Percentiles rank a stretch among this genome's conserved stretches.
These are phyloP conservation scores for Neofusicoccum ribis DNA, from an alignment of 2,329 filamentous ascomycete species.

Conservation along the genomic window DNA sequence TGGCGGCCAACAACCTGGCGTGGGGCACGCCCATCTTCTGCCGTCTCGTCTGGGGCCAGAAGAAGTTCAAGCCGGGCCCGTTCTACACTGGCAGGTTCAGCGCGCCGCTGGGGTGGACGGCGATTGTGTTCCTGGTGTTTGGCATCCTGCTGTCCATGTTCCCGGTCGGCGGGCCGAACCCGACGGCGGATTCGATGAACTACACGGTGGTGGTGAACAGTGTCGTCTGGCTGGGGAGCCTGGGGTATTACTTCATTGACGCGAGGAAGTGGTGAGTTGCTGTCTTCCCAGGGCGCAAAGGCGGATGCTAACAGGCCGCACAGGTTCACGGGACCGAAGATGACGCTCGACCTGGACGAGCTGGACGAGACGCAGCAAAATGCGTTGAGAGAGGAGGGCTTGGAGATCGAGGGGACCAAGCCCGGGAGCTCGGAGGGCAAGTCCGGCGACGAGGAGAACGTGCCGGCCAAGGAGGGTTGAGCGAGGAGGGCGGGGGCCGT, in stretches of 20 bases:
- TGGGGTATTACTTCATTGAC: constrained; percentile 58
- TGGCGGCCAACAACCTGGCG: constrained; percentile 62
- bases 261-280: constrained; percentile 54
- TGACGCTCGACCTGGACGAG: constrained; percentile 48
- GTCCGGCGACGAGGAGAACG: not conserved
- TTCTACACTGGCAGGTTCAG: constrained; percentile 60
- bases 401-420: constrained; percentile 24
- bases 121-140: constrained; percentile 57
- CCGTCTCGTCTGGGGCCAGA: constrained; percentile 58
- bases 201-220: constrained; percentile 64
- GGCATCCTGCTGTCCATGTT: constrained; percentile 61
- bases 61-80: constrained; percentile 59
- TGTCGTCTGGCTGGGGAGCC: constrained; percentile 58
- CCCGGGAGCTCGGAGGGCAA: not conserved
- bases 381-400: constrained; percentile 25
- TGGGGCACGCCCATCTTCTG: constrained; percentile 62
- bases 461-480: not conserved
- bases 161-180: constrained; percentile 56
- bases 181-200: constrained; percentile 57
- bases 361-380: constrained; percentile 29
- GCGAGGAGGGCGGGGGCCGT: not conserved
- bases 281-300: not conserved
- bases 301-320: constrained; percentile 28
- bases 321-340: constrained; percentile 56
- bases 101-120: constrained; percentile 54